Conservation (phyloP, 2,329 filamentous ascomycete genomes). For the Trichoderma afroharzianum region DNA sequence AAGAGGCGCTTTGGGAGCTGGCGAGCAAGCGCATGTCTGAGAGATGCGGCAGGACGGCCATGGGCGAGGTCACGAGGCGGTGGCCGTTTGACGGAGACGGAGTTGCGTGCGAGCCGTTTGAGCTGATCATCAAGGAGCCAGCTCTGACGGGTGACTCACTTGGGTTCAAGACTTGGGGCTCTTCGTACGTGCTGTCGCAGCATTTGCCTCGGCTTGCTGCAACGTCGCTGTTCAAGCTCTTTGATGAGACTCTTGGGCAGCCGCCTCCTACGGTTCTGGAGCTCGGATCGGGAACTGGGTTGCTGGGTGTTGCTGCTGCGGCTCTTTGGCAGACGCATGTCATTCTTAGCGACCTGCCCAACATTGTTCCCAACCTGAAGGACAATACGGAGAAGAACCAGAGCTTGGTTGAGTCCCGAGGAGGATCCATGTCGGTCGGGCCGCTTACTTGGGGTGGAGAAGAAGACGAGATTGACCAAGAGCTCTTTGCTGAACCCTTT, state of each 20-base stretch:
- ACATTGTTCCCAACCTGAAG: conserved; percentile 78
- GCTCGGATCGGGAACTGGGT: conserved; percentile 83
- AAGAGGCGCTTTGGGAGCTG: conserved; percentile 70
- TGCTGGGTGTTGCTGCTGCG: conserved; percentile 84
- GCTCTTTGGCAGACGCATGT: conserved; percentile 64
- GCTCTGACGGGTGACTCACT: conserved; percentile 83
- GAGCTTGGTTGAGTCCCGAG: conserved; percentile 48
- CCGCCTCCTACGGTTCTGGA: conserved; percentile 56
- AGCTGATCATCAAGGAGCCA: conserved; percentile 77
- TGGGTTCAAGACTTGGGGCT: conserved; percentile 94
- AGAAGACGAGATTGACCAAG: conserved; percentile 42
- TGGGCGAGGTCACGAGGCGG: conserved; percentile 53
- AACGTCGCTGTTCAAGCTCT: conserved; percentile 43
- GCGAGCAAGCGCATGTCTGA: conserved; percentile 80
- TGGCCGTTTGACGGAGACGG: conserved; percentile 47
- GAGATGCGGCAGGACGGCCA: conserved; percentile 69
- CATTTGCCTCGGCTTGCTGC: conserved; percentile 54
- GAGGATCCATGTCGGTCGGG: conserved; percentile 58
- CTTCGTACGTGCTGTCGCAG: conserved; percentile 78
- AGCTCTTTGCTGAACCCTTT: conserved; percentile 41
- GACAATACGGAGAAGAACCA: conserved; percentile 67
- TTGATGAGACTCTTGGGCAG: conserved; percentile 35
- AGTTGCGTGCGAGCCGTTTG: conserved; percentile 42
- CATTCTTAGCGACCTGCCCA: conserved; percentile 75
- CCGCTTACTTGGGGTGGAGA: conserved; percentile 70